phyloP scores from a whole-genome alignment of 2,329 filamentous ascomycete species.

The Fusarium nurragi region DNA sequence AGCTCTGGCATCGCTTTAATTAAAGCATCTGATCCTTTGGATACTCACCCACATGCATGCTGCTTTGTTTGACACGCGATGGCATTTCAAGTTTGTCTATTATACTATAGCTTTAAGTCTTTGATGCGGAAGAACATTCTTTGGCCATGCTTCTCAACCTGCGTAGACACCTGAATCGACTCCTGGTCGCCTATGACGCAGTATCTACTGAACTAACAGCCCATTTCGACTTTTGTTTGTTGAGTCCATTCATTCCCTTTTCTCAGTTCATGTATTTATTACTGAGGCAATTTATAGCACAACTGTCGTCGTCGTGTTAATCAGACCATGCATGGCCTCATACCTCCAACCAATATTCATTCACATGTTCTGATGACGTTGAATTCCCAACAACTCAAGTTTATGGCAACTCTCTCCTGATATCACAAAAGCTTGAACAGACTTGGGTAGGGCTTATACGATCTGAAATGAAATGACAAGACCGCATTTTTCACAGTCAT shows the following conservation, averaged over 20 bases:
- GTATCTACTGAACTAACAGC: too few species aligned
- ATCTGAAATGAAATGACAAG: too few species aligned
- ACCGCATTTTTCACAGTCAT: neutral
- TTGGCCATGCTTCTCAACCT: neutral
- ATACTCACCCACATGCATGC: too few species aligned
- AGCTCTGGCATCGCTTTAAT: neutral
- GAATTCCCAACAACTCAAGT: slow-evolving; percentile 14
- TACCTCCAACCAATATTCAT: slow-evolving; percentile 1
- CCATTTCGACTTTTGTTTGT: neutral
- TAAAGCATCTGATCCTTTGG: neutral
- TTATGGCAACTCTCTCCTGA: neutral
- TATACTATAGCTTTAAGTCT: too few species aligned
- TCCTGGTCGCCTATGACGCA: neutral
- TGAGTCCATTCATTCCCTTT: neutral
- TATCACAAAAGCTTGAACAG: neutral
- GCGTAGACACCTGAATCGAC: neutral
- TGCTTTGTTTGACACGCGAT: too few species aligned
- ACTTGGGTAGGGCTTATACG: neutral
- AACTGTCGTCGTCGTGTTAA: neutral
- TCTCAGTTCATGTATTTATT: neutral
- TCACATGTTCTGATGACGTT: neutral
- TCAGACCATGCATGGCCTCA: slow-evolving; percentile 30
- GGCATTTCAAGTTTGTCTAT: too few species aligned
- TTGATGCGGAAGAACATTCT: too few species aligned
- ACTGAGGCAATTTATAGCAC: neutral